Base-by-base conservation (phyloP, 73 alveolate genomes). In the Breviolum minutum region DNA sequence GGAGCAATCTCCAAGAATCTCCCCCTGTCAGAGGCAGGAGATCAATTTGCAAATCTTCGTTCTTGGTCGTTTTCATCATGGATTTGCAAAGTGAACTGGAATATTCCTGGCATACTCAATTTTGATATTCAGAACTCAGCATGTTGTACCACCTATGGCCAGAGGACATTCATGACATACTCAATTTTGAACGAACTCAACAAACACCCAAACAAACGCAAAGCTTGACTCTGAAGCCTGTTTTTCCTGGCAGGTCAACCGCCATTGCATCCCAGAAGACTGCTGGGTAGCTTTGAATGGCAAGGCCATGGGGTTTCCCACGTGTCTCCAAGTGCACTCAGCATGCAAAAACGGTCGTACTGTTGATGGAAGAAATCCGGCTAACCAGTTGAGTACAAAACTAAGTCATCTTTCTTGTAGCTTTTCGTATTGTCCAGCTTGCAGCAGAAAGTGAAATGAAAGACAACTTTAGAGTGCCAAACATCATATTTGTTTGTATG, bases 271-370 rank as follows among this genome's bases (percentile, higher is more conserved):
- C 48, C 97, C 97, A 14, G 97, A 91, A 32, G 97, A 91, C 71
- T 91, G 97, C 79, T 91, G 97, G 97, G 97, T 91, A 64, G 88
- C 97, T 24, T 79, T 91, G 89, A 91, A 91, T 61, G 97, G 97
- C 97, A 86, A 86, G 94, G 94, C 94, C 29, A 6, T 27, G 32
- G 27, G 82, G 60, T 40, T 40, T 40, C 54, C 54, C 54, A 40
- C 54, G 54, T 40, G 54, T 40, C 54, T 3, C 54, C 54, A 40
- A 40, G 54, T 40, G 54, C 3, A 40, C 54, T 40, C 54, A 40
- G 54, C 54, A 40, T 40, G 54, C 54, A 40, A 40, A 40, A 40
- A 40, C 54, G 54, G n/a, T n/a, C 54, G 54, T n/a, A n/a, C n/a
- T n/a, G n/a, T n/a, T n/a, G n/a, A n/a, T n/a, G n/a, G n/a, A n/a